phyloP scores from a whole-genome alignment of 768 basidiomycete genomes.

The Lactarius sanguifluus region DNA sequence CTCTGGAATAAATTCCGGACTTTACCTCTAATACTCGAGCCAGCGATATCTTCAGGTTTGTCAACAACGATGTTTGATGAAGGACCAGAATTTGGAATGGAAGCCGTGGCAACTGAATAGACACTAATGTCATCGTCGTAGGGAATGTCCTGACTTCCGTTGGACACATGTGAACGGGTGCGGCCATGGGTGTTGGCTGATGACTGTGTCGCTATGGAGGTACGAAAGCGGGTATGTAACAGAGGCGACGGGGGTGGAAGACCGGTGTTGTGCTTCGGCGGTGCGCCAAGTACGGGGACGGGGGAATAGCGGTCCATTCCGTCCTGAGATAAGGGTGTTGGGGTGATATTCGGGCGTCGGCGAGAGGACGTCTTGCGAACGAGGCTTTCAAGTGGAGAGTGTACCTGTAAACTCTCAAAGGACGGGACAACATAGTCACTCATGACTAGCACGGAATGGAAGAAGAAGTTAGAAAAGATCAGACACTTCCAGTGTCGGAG shows the following conservation, averaged over 20 bases:
- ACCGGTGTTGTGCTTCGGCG: constrained; percentile 14
- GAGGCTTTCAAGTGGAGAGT: constrained; percentile 61
- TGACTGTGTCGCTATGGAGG: constrained; percentile 41
- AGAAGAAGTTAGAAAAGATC: neutral
- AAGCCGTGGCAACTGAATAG: constrained; percentile 40
- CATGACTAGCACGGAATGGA: constrained; percentile 12
- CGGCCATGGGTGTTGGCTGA: constrained; percentile 32
- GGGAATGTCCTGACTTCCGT: constrained; percentile 20
- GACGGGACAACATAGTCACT: constrained; percentile 9
- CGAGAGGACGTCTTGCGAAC: constrained; percentile 53
- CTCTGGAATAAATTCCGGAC: neutral
- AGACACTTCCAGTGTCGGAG: constrained; percentile 8
- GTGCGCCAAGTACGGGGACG: constrained; percentile 25
- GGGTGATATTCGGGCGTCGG: constrained; percentile 34
- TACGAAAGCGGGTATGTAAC: constrained; percentile 49
- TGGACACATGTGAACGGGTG: constrained; percentile 24
- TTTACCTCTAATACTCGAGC: neutral
- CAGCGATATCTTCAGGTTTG: constrained; percentile 5
- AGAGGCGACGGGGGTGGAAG: constrained; percentile 46
- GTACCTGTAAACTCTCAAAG: constrained; percentile 34
- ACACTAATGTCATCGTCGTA: constrained; percentile 44
- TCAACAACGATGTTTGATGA: neutral
- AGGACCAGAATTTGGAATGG: constrained; percentile 38
- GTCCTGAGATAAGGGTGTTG: constrained; percentile 11
- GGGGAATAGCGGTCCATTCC: neutral